Base-by-base conservation (phyloP, 108 stramenopile species). In the Nitzschia inconspicua region DNA sequence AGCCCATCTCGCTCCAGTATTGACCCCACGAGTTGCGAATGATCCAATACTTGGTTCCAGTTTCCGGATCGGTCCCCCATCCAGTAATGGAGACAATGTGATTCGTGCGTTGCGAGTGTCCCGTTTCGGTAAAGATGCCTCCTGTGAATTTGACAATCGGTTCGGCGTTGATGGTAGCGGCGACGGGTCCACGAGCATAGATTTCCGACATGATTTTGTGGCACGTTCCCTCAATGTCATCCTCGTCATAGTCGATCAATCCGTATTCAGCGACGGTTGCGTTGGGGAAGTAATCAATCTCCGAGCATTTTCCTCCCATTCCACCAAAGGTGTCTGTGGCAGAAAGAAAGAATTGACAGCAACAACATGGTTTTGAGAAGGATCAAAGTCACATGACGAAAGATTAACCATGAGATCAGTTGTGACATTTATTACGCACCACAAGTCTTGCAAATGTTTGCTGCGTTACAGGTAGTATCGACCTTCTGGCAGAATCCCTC, bases 1-100 rank as follows among this genome's bases (percentile, higher is more conserved):
- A 92, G 2, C 80, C 79, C 71, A 73, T 69, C 28, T 81, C 79
- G 5, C 63, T 72, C 75, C 72, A 76, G 41, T 57, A 57, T 16
- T 72, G 46, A 0, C 80, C 80, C 72, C 78, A 79, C 8, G 72
- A 75, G 73, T 98, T 96, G 35, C 97, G 75, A 37, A 95, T 66
- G 62, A 96, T 92, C 94, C 94, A 98, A 62, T 93, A 85, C 48
- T 73, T 52, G 32, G 54, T 75, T 11, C 83, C 76, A 34, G 66
- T 74, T 22, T 80, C 70, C 27, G 71, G 60, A 65, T 96, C 94
- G 62, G 93, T 91, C 54, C 74, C 97, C 94, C 89, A 98, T 6
- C 97, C 97, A 22, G 79, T 83, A 65, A 96, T 93, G 34, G 82
- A 77, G 37, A 98, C 85, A 64, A 95, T 88, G 66, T 98, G 97